These are phyloP conservation scores for Aristolochia californica DNA, from an alignment of 164 flowering plant genomes.

Conservation along the genomic window DNA sequence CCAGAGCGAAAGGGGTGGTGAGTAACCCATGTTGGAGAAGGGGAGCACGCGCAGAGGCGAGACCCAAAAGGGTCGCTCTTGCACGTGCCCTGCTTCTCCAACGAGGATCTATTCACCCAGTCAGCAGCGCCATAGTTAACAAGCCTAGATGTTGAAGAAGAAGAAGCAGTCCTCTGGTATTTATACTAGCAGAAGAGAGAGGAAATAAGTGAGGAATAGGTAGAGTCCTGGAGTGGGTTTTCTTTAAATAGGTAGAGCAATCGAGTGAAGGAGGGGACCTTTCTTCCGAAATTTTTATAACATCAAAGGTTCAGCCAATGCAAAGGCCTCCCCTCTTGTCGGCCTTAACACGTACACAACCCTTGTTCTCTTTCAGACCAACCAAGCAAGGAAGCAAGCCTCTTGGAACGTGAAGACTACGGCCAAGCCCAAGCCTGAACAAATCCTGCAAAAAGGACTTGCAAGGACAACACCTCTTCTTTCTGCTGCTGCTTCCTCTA, in stretches of 20 bases:
- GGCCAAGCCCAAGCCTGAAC: too few relatives aligned
- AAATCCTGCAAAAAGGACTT: too few relatives aligned
- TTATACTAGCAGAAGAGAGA: background rate
- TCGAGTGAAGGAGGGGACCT: slow-evolving; percentile 2
- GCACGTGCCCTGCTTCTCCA: slow-evolving; percentile 99
- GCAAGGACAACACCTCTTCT: too few relatives aligned
- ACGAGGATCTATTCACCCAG: slow-evolving; percentile 44
- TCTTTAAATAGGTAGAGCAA: slow-evolving; percentile 10
- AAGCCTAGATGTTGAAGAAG: background rate
- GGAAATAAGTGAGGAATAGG: slow-evolving; percentile 4
- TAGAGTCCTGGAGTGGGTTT: slow-evolving; percentile 30
- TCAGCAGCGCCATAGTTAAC: background rate
- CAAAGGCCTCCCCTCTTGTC: background rate
- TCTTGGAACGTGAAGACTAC: too few relatives aligned
- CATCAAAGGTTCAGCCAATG: too few relatives aligned
- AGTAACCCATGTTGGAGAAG: slow-evolving; percentile 43
- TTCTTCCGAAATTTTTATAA: background rate
- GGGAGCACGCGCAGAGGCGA: slow-evolving; percentile 38
- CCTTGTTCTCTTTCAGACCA: too few relatives aligned
- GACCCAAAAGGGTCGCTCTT: slow-evolving; percentile 7
- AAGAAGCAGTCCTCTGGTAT: background rate
- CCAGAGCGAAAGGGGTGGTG: background rate
- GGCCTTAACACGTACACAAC: background rate
- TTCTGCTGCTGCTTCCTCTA: too few relatives aligned
- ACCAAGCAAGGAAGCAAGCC: too few relatives aligned